These are phyloP conservation scores for Colletotrichum sp. DNA, from an alignment of 2,329 filamentous ascomycete species.

Conservation along the genomic window DNA sequence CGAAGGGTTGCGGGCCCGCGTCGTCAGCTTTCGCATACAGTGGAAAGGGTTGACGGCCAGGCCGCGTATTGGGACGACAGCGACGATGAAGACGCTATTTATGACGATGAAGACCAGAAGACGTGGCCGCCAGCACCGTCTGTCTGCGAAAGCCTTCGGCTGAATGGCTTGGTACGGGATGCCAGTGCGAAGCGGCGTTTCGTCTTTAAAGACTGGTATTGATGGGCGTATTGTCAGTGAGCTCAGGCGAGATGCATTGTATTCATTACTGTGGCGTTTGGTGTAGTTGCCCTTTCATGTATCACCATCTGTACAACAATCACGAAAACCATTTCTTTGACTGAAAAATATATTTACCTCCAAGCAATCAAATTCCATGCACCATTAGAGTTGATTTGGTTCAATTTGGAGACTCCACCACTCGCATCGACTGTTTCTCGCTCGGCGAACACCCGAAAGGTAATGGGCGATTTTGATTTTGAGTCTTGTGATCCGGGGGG, in stretches of 20 bases:
- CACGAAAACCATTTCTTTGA: neutral
- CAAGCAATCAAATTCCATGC: neutral
- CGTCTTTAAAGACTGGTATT: neutral
- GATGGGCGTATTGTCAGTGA: neutral
- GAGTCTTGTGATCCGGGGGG: too few relatives aligned
- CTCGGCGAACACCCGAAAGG: neutral
- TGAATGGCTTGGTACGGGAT: neutral
- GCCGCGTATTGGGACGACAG: neutral
- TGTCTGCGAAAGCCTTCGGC: neutral
- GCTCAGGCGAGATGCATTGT: neutral
- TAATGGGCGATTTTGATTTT: neutral
- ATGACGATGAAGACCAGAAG: neutral
- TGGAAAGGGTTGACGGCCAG: neutral
- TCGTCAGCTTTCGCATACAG: neutral
- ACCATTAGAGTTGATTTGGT: neutral
- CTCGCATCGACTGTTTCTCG: neutral
- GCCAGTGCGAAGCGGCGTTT: neutral
- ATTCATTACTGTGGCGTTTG: neutral
- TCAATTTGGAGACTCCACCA: neutral
- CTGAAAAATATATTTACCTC: neutral
- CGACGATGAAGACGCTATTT: neutral
- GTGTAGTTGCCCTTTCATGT: neutral
- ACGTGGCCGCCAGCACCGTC: neutral
- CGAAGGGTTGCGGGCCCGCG: neutral
- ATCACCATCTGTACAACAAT: neutral